Percentiles rank a stretch among this genome's conserved stretches.
Conservation (phyloP, 192 early-diverging fungal genomes). For the Lunasporangiospora selenospora region DNA sequence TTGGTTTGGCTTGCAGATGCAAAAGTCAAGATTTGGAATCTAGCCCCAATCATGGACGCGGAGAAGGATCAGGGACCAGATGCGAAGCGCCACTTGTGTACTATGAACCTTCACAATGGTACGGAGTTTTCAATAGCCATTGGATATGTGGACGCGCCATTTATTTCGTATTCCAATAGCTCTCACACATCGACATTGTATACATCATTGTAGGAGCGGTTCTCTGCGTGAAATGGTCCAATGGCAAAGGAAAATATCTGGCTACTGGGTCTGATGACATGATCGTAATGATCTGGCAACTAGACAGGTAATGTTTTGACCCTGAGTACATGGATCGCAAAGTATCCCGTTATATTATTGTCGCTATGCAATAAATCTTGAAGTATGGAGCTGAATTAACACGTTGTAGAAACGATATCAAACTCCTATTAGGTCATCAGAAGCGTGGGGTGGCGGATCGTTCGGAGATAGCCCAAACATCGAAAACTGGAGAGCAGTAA, state of each 20-base stretch:
- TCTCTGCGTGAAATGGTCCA: conserved; percentile 87
- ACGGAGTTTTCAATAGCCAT: neutral
- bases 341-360: neutral
- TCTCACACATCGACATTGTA: too few species aligned
- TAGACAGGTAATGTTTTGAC: conserved; percentile 57
- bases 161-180: neutral
- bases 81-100: conserved; percentile 73
- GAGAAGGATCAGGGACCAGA: conserved; percentile 53
- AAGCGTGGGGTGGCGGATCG: conserved; percentile 43
- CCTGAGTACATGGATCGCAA: neutral
- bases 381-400: too few species aligned
- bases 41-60: conserved; percentile 62
- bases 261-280: conserved; percentile 94
- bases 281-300: conserved; percentile 90
- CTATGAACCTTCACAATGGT: conserved; percentile 86
- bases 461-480: conserved; percentile 62
- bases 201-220: conserved; percentile 70
- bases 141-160: neutral
- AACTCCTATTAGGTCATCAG: conserved; percentile 32
- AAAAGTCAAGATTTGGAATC: conserved; percentile 92
- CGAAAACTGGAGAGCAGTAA: conserved; percentile 78
- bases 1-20: conserved; percentile 64
- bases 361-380: too few species aligned
- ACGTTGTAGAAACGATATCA: neutral
- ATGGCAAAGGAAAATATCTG: conserved; percentile 70